Percentiles rank a stretch among this genome's conserved stretches.
phyloP scores from a whole-genome alignment of 169 alveolate genomes.

The Toxoplasma gondii region DNA sequence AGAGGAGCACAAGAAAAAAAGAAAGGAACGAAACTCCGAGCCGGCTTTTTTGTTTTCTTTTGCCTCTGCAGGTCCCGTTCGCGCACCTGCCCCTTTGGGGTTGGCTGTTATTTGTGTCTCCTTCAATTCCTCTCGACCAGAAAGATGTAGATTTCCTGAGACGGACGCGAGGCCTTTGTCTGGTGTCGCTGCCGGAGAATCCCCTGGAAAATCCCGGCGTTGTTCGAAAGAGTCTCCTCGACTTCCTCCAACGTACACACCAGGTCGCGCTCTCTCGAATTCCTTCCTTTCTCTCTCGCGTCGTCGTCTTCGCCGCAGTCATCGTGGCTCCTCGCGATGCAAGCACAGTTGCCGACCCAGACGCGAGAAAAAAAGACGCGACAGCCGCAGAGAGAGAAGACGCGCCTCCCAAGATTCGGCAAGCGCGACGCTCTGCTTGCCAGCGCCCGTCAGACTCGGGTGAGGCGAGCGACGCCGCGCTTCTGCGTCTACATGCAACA shows the following conservation, averaged over 20 bases:
- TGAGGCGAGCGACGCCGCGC: no score
- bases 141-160: neutral
- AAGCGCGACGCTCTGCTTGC: no score
- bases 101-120: neutral
- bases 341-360: neutral
- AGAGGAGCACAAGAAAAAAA: no score
- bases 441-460: no score
- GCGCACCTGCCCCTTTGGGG: neutral
- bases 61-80: neutral
- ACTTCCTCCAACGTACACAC: neutral
- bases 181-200: neutral
- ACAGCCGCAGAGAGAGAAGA: no score
- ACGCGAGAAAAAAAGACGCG: no score
- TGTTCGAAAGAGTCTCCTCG: neutral
- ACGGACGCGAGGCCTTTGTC: neutral
- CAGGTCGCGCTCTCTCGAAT: neutral
- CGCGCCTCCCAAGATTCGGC: no score
- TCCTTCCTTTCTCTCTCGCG: neutral
- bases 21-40: no score
- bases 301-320: conserved; percentile 26
- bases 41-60: no score
- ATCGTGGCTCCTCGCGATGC: neutral
- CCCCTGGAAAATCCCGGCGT: neutral
- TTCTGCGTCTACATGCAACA: no score
- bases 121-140: neutral